Evolutionary conservation across 164 flowering plant species (phyloP).

Genomic region (Brasenia schreberi): DNA sequence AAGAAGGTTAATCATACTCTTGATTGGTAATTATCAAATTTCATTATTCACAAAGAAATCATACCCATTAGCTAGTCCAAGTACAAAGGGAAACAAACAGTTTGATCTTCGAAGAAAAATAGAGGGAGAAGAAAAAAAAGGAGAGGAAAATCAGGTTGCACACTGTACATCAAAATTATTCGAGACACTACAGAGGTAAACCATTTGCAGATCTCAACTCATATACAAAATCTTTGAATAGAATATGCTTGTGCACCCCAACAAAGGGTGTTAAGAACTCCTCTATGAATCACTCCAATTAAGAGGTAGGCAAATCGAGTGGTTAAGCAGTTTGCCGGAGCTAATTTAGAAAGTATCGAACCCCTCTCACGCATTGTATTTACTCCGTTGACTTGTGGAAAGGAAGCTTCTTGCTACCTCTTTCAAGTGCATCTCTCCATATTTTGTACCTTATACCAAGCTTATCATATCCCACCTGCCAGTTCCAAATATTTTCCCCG

Average conservation of each 20-base stretch:
- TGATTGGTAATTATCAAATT: background rate
- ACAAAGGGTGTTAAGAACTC: background rate
- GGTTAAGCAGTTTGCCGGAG: background rate
- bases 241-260: background rate
- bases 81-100: background rate
- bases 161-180: background rate
- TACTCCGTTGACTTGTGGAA: slow-evolving; percentile 18
- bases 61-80: background rate
- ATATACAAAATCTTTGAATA: background rate
- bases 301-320: background rate
- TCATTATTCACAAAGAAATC: background rate
- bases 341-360: background rate
- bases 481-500: slow-evolving; percentile 88
- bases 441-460: slow-evolving; percentile 84
- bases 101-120: background rate
- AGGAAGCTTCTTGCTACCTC: slow-evolving; percentile 44
- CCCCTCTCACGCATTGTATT: background rate
- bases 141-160: background rate
- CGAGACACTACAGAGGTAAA: background rate
- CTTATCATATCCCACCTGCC: slow-evolving; percentile 85
- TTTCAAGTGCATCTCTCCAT: slow-evolving; percentile 86
- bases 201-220: background rate
- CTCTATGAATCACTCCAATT: background rate
- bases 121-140: background rate
- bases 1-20: background rate